Conservation (phyloP, 1,284 basidiomycete genomes). For the Neolentinus lepideus region DNA sequence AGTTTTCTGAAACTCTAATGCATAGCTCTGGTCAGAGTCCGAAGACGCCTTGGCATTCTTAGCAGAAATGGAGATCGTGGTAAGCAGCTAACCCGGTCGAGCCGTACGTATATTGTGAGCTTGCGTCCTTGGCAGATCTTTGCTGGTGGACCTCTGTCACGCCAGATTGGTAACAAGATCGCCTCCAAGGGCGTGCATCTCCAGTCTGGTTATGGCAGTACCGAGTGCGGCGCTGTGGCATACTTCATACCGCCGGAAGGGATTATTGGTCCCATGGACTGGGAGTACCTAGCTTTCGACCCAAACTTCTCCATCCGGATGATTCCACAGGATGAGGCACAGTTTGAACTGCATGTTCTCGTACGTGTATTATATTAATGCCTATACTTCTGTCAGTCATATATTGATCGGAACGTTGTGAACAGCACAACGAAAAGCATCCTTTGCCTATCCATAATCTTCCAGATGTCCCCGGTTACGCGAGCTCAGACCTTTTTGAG, state of each 20-base stretch:
- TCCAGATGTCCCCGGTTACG: slow-evolving; percentile 19
- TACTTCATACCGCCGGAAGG: slow-evolving; percentile 5
- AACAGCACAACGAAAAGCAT: slow-evolving; percentile 13
- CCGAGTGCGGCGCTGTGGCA: slow-evolving; percentile 11
- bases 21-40: background rate
- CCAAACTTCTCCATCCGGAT: slow-evolving; percentile 17
- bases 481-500: slow-evolving; percentile 19
- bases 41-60: background rate
- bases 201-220: slow-evolving; percentile 9
- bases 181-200: background rate
- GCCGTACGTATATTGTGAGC: background rate
- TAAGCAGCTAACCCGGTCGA: background rate
- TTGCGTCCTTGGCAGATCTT: slow-evolving; percentile 2
- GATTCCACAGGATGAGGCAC: slow-evolving; percentile 20
- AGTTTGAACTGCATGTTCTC: slow-evolving; percentile 25
- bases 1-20: too few relatives aligned
- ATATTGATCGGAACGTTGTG: background rate
- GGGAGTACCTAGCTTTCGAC: slow-evolving; percentile 23
- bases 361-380: slow-evolving; percentile 12
- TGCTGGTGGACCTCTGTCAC: slow-evolving; percentile 1
- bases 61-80: background rate
- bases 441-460: slow-evolving; percentile 20
- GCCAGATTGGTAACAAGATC: background rate
- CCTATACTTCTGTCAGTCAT: background rate
- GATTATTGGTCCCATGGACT: slow-evolving; percentile 12